A percentile compares a stretch with the other conserved stretches of the same genome.
These are phyloP conservation scores for Nepenthes gracilis DNA, from an alignment of 148 eudicot genomes.

Conservation along the genomic window DNA sequence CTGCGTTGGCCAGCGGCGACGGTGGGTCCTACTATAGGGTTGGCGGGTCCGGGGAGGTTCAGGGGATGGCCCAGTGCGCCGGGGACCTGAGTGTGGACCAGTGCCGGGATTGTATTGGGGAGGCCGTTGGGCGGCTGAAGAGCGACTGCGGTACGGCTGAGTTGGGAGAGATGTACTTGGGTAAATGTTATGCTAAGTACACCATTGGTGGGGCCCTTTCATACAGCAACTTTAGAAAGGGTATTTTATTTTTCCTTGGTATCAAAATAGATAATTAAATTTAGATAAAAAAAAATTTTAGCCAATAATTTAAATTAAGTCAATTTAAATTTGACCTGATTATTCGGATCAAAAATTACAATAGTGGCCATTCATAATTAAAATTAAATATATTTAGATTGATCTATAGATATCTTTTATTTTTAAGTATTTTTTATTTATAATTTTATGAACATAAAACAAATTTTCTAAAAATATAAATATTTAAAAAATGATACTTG, in stretches of 20 bases:
- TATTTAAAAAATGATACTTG: no score
- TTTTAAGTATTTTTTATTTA: no score
- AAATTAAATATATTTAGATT: no score
- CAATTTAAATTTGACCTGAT: no score
- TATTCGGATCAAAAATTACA: no score
- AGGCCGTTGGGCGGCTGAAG: slow-evolving; percentile 29
- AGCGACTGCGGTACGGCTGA: slow-evolving; percentile 27
- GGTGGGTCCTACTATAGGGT: slow-evolving; percentile 21
- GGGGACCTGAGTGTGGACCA: slow-evolving; percentile 34
- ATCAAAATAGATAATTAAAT: no score
- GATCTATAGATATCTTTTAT: no score
- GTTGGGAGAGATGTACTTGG: slow-evolving; percentile 40
- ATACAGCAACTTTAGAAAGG: slow-evolving; percentile 10
- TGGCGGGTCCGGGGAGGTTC: slow-evolving; percentile 32
- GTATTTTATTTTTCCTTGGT: slow-evolving; percentile 1
- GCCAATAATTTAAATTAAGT: no score
- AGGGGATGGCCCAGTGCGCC: slow-evolving; percentile 47
- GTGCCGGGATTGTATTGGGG: slow-evolving; percentile 44
- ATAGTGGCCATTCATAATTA: no score
- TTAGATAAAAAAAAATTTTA: no score
- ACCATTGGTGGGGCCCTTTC: slow-evolving; percentile 23
- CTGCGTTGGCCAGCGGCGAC: slow-evolving; percentile 12
- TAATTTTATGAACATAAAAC: no score
- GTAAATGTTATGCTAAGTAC: slow-evolving; percentile 44
- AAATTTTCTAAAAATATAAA: no score